Evolutionary conservation across 2,329 filamentous ascomycete genomes (phyloP), one percentile per base, ranked within the genome.

Genomic region (Aureobasidium sp.): DNA sequence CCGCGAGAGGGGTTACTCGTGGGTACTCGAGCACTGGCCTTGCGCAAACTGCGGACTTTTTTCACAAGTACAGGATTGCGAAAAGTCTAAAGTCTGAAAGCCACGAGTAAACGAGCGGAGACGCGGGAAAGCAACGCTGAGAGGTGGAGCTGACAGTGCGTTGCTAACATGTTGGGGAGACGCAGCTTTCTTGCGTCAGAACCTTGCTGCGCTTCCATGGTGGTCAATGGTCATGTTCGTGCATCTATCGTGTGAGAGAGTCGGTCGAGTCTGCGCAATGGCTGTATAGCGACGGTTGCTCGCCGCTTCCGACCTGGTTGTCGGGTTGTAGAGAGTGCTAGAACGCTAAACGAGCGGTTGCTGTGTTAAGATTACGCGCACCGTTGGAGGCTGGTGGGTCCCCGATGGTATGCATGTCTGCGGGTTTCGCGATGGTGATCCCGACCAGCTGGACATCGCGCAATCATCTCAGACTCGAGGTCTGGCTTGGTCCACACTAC

Each of bases 351-450:
- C 55, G 55, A 59, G 55, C 44, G 55, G 55, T 48, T 48, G 55
- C 55, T 59, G 55, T 48, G 55, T 59, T 59, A 59, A 59, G 55
- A 59, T 59, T 59, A 48, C 55, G 34, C 44, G 55, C 55, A 47
- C 55, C 55, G 55, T 59, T 59, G 10, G 21, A 48, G 44, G 34
- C 44, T 16, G 27, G 37, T 48, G 55, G 55, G 42, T 48, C 55
- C 42, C 44, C 55, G 55, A 59, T 59, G 42, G 32, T 59, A 59
- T 59, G 55, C 44, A 48, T 57, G 55, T 45, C 53, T 34, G 53
- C 39, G 53, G 51, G 34, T 42, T 41, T 55, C 42, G 53, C 41
- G 42, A 45, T 57, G 53, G 3, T 57, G 53, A 48, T 59, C 44
- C 44, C 55, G 55, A 39, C 21, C 42, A 37, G 29, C 32, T 59